Evolutionary conservation across 208 protist genomes (phyloP).

Genomic region (Acanthamoeba healyi): DNA sequence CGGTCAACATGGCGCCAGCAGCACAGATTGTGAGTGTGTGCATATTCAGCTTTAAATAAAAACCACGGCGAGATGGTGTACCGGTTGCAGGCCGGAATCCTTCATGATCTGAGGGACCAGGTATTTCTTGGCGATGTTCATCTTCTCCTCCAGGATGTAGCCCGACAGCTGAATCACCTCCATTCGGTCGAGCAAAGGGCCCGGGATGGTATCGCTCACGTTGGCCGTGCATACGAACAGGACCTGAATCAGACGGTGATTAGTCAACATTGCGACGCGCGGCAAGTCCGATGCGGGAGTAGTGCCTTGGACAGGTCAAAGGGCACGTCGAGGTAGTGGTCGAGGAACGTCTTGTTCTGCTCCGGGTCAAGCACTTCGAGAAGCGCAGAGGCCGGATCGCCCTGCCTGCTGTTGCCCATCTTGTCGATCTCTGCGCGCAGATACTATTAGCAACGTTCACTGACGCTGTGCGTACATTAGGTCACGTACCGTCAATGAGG

Average conservation of each 20-base stretch:
- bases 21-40: too few relatives aligned
- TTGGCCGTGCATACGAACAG: constrained; percentile 95
- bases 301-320: constrained; percentile 89
- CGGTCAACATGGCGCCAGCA: background rate
- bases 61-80: background rate
- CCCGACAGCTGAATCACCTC: constrained; percentile 91
- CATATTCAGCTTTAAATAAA: too few relatives aligned
- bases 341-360: constrained; percentile 93
- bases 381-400: constrained; percentile 92
- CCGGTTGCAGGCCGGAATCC: constrained; percentile 18
- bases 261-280: background rate
- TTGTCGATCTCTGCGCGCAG: constrained; percentile 90
- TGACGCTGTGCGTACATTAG: too few relatives aligned
- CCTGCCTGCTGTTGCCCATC: constrained; percentile 77
- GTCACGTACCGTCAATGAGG: constrained; percentile 91
- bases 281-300: background rate
- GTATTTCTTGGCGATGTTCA: constrained; percentile 69
- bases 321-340: constrained; percentile 94
- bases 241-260: constrained; percentile 75
- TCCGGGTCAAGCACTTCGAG: constrained; percentile 94
- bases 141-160: constrained; percentile 87
- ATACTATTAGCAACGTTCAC: too few relatives aligned
- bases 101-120: constrained; percentile 42
- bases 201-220: constrained; percentile 90
- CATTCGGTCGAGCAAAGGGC: constrained; percentile 93